Evolutionary conservation across 805 yeast species (phyloP), one percentile per base, ranked within the genome.

Genomic region (Wickerhamiella slavikovae): DNA sequence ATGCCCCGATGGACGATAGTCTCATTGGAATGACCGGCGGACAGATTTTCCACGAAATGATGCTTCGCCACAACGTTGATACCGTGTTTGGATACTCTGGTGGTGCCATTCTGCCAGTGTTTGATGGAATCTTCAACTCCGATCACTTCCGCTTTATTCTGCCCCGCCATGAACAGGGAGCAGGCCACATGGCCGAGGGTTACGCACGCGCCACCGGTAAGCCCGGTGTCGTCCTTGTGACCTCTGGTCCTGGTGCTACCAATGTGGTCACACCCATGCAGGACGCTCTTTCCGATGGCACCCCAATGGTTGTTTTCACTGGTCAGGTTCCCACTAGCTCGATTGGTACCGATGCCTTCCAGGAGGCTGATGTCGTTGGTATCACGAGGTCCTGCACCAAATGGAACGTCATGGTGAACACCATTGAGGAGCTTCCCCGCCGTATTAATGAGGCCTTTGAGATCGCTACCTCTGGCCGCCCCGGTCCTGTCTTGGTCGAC

Each of bases 131-230:
- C 43, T 78, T 75, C 62, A 76, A 85, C 59, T 77, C 93, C 14
- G 71, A 73, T 33, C 68, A 76, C 47, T 85, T 89, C 64, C 69
- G 73, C 42, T 89, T 89, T 49, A 78, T 89, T 33, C 60, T 89
- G 39, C 98, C 98, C 28, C 68, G 91, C 46, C 96, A 89, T 54
- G 98, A 89, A 56, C 98, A 89, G 58, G 98, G 98, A 52, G 98
- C 96, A 12, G 98, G 98, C 30, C 98, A 89, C 57, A 89, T 89
- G 96, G 98, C 98, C 33, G 95, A 89, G 58, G 98, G 98, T 35
- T 89, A 89, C 43, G 95, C 98, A 33, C 66, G 92, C 42, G 98
- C 93, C 24, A 57, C 70, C 13, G 98, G 96, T 35, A 89, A 79
- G 55, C 91, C 95, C 10, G 98, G 98, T 58, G 92, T 89, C 39